A percentile compares a stretch with the other conserved stretches of the same genome.
Evolutionary conservation across 2,329 filamentous ascomycete species (phyloP).

Genomic region (Cladosporium sp.): DNA sequence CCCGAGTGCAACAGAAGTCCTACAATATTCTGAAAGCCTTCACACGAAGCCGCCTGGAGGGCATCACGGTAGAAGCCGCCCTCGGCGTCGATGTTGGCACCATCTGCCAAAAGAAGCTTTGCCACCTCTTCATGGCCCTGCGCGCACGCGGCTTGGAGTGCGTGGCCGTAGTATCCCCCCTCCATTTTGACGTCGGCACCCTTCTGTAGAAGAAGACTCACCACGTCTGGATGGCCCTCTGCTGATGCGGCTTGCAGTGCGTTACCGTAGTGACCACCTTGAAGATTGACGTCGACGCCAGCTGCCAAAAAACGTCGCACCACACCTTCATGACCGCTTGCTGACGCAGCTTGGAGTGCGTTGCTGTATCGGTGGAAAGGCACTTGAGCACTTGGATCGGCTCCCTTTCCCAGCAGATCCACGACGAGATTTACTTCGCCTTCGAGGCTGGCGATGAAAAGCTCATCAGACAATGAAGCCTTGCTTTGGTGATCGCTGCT

Average conservation of each 20-base stretch:
- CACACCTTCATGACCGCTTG: background rate
- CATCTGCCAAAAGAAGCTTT: background rate
- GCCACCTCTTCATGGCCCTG: background rate
- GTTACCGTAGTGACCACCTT: slow-evolving; percentile 13
- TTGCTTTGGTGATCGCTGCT: no score
- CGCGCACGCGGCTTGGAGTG: slow-evolving; percentile 19
- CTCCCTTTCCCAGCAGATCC: no score
- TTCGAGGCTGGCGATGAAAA: no score
- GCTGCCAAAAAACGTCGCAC: background rate
- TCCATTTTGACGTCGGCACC: slow-evolving; percentile 19
- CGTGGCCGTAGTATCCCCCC: slow-evolving; percentile 16
- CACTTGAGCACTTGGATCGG: no score
- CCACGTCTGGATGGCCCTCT: slow-evolving; percentile 8
- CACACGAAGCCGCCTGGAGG: slow-evolving; percentile 11
- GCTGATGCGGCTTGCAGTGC: slow-evolving; percentile 14
- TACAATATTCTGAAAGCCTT: slow-evolving; percentile 10
- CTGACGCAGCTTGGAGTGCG: no score
- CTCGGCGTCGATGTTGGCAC: slow-evolving; percentile 18
- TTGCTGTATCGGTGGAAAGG: no score
- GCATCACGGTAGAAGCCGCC: slow-evolving; percentile 15
- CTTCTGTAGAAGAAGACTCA: slow-evolving; percentile 15
- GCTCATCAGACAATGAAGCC: no score
- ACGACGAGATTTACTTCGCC: no score
- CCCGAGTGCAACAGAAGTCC: no score
- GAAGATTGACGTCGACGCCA: slow-evolving; percentile 19